Evolutionary conservation across 257 asterid genomes (phyloP).

Genomic region (Catharanthus roseus): DNA sequence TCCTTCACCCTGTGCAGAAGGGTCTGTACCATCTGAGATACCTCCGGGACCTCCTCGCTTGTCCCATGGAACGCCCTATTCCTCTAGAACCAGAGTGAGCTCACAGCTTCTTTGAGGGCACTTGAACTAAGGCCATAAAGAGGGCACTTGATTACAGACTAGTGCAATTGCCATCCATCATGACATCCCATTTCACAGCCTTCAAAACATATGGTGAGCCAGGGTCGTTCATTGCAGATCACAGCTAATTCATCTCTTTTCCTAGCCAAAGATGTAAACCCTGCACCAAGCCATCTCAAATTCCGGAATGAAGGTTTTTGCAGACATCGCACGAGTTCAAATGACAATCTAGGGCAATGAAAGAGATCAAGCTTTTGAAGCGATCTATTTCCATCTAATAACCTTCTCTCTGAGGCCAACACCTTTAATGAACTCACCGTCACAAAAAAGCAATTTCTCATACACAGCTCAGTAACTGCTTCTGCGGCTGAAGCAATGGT

Average conservation of each 20-base stretch:
- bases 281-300: conserved; percentile 67
- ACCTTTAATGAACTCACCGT: conserved; percentile 39
- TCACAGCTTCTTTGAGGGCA: no score
- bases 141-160: background rate
- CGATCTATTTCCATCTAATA: conserved; percentile 16
- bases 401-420: conserved; percentile 37
- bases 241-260: conserved; percentile 26
- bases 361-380: conserved; percentile 55
- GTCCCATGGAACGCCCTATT: no score
- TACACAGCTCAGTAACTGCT: conserved; percentile 56
- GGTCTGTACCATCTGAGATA: no score
- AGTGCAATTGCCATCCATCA: conserved; percentile 77
- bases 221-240: conserved; percentile 37
- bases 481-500: conserved; percentile 41
- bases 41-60: no score
- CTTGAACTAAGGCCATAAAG: no score
- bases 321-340: conserved; percentile 28
- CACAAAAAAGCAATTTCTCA: conserved; percentile 61
- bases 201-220: conserved; percentile 66
- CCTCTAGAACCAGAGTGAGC: no score
- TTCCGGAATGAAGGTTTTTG: conserved; percentile 41
- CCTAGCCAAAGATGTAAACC: conserved; percentile 38
- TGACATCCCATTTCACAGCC: conserved; percentile 80
- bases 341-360: conserved; percentile 43
- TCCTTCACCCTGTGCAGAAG: no score